phyloP scores from a whole-genome alignment of 1,284 basidiomycete species.

The Cryptococcus hybrid region DNA sequence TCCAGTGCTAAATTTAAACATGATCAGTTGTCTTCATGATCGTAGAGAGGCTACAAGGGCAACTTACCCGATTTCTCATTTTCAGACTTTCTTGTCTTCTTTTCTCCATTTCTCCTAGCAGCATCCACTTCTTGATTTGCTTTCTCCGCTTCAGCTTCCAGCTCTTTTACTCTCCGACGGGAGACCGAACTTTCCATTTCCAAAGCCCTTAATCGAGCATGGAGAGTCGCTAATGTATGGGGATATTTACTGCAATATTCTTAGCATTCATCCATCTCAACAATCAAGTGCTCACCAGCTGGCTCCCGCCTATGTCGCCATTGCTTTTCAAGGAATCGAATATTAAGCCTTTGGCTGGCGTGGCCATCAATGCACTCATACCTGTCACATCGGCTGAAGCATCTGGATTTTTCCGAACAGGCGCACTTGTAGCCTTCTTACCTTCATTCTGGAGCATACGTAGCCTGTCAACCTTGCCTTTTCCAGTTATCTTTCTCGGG shows the following conservation, averaged over 20 bases:
- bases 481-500: conserved; percentile 1
- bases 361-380: conserved; percentile 46
- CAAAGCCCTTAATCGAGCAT: conserved; percentile 51
- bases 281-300: conserved; percentile 21
- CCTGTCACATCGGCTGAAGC: conserved; percentile 41
- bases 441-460: conserved; percentile 13
- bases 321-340: conserved; percentile 39
- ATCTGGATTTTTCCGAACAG: conserved; percentile 13
- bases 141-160: conserved; percentile 69
- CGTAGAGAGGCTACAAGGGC: not conserved
- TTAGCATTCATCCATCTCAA: not conserved
- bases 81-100: conserved; percentile 57
- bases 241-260: conserved; percentile 18
- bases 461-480: conserved; percentile 5
- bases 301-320: conserved; percentile 29
- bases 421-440: conserved; percentile 21
- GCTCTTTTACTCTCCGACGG: conserved; percentile 69
- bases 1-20: conserved; percentile 61
- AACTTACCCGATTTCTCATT: conserved; percentile 76
- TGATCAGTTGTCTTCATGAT: not conserved
- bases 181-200: conserved; percentile 79
- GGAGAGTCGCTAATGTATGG: conserved; percentile 35
- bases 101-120: conserved; percentile 22
- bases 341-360: conserved; percentile 41
- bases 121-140: conserved; percentile 52